These are phyloP conservation scores for Ananas comosus DNA, from an alignment of 176 grass and related monocot genomes.

Conservation along the genomic window DNA sequence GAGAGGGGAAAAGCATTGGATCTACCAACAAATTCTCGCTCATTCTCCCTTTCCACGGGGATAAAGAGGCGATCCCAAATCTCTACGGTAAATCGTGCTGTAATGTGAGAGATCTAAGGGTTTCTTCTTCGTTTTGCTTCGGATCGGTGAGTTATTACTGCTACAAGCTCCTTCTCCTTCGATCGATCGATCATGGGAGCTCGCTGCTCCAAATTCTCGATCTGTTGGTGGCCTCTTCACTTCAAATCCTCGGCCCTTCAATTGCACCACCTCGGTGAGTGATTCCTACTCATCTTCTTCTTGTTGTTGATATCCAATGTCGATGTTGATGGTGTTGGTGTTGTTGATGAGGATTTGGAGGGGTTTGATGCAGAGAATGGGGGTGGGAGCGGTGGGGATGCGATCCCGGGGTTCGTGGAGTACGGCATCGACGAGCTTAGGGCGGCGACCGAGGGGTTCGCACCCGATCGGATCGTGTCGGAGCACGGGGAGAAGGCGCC, in stretches of 20 bases:
- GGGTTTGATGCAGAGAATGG: conserved; percentile 2
- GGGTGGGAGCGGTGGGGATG: neutral
- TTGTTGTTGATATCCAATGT: neutral
- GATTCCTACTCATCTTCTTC: conserved; percentile 14
- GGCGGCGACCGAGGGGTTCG: conserved; percentile 69
- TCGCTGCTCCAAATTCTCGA: conserved; percentile 65
- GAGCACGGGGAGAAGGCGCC: conserved; percentile 93
- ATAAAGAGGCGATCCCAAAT: too few species aligned
- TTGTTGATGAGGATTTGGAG: conserved; percentile 23
- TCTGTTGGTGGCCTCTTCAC: conserved; percentile 63
- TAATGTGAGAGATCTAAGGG: too few species aligned
- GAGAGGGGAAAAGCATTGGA: too few species aligned
- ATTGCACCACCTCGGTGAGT: conserved; percentile 2
- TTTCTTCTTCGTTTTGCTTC: too few species aligned
- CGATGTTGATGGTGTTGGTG: neutral
- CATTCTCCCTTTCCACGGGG: too few species aligned
- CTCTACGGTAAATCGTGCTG: too few species aligned
- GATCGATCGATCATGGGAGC: conserved; percentile 37
- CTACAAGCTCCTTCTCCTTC: too few species aligned
- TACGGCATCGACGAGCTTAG: conserved; percentile 68
- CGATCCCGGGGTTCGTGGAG: conserved; percentile 43
- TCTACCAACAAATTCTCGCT: too few species aligned
- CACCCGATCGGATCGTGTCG: conserved; percentile 63
- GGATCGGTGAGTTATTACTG: too few species aligned
- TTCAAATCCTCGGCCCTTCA: conserved; percentile 60